These are phyloP conservation scores for Colletotrichum tanaceti DNA, from an alignment of 2,329 filamentous ascomycete species.

Conservation along the genomic window DNA sequence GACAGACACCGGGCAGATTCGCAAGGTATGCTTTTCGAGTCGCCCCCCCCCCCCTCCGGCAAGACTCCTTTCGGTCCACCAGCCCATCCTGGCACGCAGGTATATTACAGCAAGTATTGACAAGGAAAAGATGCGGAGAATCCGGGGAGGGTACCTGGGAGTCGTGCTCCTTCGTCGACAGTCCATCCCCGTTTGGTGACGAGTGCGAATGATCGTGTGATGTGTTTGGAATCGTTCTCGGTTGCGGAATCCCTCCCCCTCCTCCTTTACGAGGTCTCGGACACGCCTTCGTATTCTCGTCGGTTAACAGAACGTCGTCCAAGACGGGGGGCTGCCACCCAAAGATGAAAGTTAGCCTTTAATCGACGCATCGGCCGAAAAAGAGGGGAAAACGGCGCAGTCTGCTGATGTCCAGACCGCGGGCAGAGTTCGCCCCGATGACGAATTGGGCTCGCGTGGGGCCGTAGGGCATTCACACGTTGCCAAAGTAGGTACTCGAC, in stretches of 20 bases:
- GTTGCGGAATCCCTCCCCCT: background rate
- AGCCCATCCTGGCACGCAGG: background rate
- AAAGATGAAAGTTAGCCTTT: constrained; percentile 14
- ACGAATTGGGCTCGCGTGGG: background rate
- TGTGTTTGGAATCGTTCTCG: constrained; percentile 14
- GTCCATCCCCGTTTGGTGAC: no score
- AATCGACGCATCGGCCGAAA: constrained; percentile 29
- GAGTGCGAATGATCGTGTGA: no score
- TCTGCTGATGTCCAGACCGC: constrained; percentile 6
- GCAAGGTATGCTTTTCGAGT: constrained; percentile 25
- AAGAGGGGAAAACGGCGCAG: constrained; percentile 20
- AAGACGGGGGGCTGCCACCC: background rate
- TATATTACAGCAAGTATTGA: no score
- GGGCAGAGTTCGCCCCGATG: constrained; percentile 3
- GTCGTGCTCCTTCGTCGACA: background rate
- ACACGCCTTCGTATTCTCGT: background rate
- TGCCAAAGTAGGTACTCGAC: constrained; percentile 12
- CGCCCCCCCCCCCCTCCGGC: constrained; percentile 15
- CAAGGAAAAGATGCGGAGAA: background rate
- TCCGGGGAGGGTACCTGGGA: background rate
- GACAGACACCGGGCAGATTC: constrained; percentile 2
- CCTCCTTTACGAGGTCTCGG: constrained; percentile 1
- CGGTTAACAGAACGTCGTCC: constrained; percentile 4
- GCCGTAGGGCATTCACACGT: background rate
- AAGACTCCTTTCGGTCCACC: background rate